These are phyloP conservation scores for Aureobasidium sp. DNA, from an alignment of 2,329 filamentous ascomycete species.

Conservation along the genomic window DNA sequence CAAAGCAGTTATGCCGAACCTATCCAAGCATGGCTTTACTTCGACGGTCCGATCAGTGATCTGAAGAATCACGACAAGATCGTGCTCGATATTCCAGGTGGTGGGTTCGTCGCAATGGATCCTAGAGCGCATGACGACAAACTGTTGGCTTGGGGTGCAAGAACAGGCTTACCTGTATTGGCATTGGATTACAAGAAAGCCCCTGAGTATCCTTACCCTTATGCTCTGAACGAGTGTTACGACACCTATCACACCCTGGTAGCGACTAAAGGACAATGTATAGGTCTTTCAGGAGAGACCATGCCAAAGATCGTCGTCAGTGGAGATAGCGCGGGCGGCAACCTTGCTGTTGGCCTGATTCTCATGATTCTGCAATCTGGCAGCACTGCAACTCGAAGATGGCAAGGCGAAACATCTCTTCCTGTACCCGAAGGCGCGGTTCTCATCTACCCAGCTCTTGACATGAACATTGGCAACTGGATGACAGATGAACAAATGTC, in stretches of 20 bases:
- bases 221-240: constrained; percentile 80
- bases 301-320: constrained; percentile 64
- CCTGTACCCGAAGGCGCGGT: constrained; percentile 78
- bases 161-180: constrained; percentile 78
- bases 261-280: constrained; percentile 62
- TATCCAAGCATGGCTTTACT: constrained; percentile 85
- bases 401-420: constrained; percentile 47
- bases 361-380: constrained; percentile 74
- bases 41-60: constrained; percentile 75
- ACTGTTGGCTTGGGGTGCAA: constrained; percentile 83
- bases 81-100: constrained; percentile 84
- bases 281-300: constrained; percentile 62
- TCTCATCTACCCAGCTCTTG: constrained; percentile 80
- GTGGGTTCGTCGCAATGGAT: constrained; percentile 94
- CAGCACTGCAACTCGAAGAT: constrained; percentile 43
- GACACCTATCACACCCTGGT: constrained; percentile 74
- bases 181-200: constrained; percentile 89
- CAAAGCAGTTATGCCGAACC: constrained; percentile 78
- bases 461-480: constrained; percentile 98
- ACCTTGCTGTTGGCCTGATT: constrained; percentile 70
- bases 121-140: constrained; percentile 94
- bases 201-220: constrained; percentile 77
- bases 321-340: constrained; percentile 77
- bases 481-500: constrained; percentile 99
- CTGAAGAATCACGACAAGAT: constrained; percentile 69